Percentiles rank a stretch among this genome's conserved stretches.
Conservation (phyloP, 106 monocot species). For the Apostasia shenzhenica region DNA sequence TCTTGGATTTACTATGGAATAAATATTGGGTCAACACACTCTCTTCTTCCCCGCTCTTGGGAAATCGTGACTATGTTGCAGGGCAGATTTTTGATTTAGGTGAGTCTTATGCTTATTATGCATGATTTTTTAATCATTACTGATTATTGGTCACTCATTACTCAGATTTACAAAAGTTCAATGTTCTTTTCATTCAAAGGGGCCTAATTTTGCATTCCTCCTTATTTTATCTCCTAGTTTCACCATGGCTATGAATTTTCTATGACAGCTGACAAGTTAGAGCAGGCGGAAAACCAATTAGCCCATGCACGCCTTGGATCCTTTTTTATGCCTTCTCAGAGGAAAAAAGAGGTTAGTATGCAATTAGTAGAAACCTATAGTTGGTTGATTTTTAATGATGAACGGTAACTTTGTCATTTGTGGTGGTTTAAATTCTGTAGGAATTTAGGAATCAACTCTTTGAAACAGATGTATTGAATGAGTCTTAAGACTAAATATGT, state of each 20-base stretch:
- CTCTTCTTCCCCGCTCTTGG: conserved; percentile 82
- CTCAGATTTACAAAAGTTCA: too few relatives aligned
- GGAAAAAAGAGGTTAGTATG: conserved; percentile 79
- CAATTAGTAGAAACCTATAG: background rate
- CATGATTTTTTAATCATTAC: background rate
- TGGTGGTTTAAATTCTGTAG: too few relatives aligned
- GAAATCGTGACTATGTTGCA: conserved; percentile 91
- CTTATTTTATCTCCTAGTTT: background rate
- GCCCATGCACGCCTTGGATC: conserved; percentile 74
- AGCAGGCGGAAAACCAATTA: conserved; percentile 91
- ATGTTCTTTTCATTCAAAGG: too few relatives aligned
- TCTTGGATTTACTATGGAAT: conserved; percentile 97
- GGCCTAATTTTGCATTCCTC: too few relatives aligned
- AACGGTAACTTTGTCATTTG: too few relatives aligned
- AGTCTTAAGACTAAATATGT: too few relatives aligned
- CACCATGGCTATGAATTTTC: background rate
- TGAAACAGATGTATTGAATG: too few relatives aligned
- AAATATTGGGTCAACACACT: conserved; percentile 99
- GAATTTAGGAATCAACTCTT: too few relatives aligned
- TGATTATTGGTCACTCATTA: too few relatives aligned
- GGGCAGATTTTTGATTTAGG: conserved; percentile 98
- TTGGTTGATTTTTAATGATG: too few relatives aligned
- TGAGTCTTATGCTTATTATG: conserved; percentile 19
- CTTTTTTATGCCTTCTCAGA: conserved; percentile 63
- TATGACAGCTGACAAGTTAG: conserved; percentile 80